Base-by-base conservation (phyloP, 257 asterid genomes). In the Jacaranda mimosifolia region DNA sequence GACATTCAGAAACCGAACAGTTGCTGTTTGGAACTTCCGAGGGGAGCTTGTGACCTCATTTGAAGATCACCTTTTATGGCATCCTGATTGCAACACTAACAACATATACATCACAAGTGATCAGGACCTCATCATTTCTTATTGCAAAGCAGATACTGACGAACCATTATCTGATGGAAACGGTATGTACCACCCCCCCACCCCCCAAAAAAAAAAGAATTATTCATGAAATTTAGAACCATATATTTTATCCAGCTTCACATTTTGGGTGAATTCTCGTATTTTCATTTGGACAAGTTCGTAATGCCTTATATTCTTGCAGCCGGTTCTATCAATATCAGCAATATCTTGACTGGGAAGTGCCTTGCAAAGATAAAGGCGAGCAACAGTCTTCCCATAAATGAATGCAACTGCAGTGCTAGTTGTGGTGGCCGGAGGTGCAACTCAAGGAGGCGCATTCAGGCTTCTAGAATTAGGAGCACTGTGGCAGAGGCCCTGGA, bases 11-110 rank as follows among this genome's bases (percentile, higher is more conserved):
- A 90, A 93, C 75, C 89, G 98, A 69, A 90, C 98, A 0, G 99
- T 96, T 39, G 97, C 99, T 65, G 99, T 96, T 71, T 96, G 99
- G 99, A 96, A 96, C 91, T 96, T 96, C 87, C 85, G 99, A 14
- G 99, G 99, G 74, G 98, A 96, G 89, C 94, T 96, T 15, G 99
- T 96, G 70, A 93, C 99, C 21, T 93, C 98, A 2, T 96, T 96
- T 68, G 98, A 96, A 87, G 99, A 93, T 75, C 99, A 96, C 83
- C 97, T 96, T 62, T 84, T 96, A 64, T 93, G 98, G 97, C 99
- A 96, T 85, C 97, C 99, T 35, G 98, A 96, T 85, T 96, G 99
- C 90, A 93, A 96, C 76, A 96, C 99, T 13, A 96, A 93, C 87
- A 96, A 96, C 87, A 96, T 96, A 60, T 96, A 96, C 86, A 96